Conservation (phyloP, 129 eudicot species). For the Calendula officinalis region DNA sequence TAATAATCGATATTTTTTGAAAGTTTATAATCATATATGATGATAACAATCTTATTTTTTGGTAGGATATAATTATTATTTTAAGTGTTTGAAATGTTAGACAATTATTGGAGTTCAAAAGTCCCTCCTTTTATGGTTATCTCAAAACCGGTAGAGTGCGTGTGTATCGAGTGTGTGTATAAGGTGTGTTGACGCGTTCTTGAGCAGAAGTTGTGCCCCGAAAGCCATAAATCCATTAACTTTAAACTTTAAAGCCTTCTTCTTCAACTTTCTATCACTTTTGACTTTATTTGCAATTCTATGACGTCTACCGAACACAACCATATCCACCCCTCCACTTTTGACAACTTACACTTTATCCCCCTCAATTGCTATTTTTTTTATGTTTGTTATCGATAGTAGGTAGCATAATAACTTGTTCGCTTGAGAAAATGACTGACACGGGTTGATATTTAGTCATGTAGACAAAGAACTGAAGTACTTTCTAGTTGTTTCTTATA, state of each 20-base stretch:
- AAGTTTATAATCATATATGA: too few species aligned
- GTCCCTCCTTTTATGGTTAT: conserved; percentile 7
- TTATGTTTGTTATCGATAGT: neutral
- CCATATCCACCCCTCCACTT: neutral
- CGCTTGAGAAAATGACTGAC: neutral
- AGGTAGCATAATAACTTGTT: neutral
- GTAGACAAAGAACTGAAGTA: neutral
- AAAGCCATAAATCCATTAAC: conserved; percentile 32
- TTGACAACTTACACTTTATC: neutral
- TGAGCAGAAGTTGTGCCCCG: conserved; percentile 12
- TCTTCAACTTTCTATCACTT: conserved; percentile 17
- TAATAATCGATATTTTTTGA: too few species aligned
- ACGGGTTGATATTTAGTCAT: neutral
- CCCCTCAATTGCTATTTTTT: neutral
- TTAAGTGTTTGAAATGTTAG: conserved; percentile 18
- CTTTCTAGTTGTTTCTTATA: too few species aligned
- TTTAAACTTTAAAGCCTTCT: conserved; percentile 4
- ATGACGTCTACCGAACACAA: conserved; percentile 17
- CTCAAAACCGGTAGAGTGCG: conserved; percentile 30
- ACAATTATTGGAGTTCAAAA: conserved; percentile 27
- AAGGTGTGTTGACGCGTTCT: conserved; percentile 30
- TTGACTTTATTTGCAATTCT: conserved; percentile 27
- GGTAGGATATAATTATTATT: too few species aligned
- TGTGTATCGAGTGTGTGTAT: conserved; percentile 25
- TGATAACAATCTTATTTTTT: neutral